Base-by-base conservation (phyloP, 495 filamentous ascomycete genomes). In the Penicillium longicatenatum region DNA sequence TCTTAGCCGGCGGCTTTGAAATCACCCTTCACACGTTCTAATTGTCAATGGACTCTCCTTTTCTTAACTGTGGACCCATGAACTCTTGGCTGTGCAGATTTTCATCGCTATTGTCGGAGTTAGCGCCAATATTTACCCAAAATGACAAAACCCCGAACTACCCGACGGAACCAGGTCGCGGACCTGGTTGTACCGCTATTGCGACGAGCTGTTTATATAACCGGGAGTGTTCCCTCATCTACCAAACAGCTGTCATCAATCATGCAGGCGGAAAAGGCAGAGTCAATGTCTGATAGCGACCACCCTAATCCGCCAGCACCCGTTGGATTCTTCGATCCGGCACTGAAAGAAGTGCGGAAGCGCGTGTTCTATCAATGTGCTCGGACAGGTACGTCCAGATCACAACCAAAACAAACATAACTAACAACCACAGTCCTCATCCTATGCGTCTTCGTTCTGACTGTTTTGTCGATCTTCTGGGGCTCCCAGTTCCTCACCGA, bases 391-490 rank as follows among this genome's bases (percentile, higher is more conserved):
- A 33, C 26, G 16, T 6, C 50, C 9, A 17, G 30, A 3, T 21
- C 37, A 16, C 33, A 43, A n/a, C 12, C 24, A 11, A 52, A 31
- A 19, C 17, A 26, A 12, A 53, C 8, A 14, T 6, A 7, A 43
- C 10, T 30, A 45, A 45, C 50, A 26, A 54, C 2, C 7, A 49
- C n/a, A 86, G 84, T 83, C 41, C 42, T 83, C 14, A 79, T 83
- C 17, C 75, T 88, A 16, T 76, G 71, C 42, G 24, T 73, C 37
- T 84, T 84, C 61, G 79, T 87, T 50, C 66, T 87, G 14, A 63
- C 29, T 16, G 76, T 87, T 24, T 63, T 89, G 4, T 83, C 82
- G 3, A 49, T 88, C 1, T 88, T 83, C 73, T 89, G 86, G 86
- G 84, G 74, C 1, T 79, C 79, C 5, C 75, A 87, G 22, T 85